phyloP scores from a whole-genome alignment of 306 rosid genomes.

The Citrullus mucosospermus region DNA sequence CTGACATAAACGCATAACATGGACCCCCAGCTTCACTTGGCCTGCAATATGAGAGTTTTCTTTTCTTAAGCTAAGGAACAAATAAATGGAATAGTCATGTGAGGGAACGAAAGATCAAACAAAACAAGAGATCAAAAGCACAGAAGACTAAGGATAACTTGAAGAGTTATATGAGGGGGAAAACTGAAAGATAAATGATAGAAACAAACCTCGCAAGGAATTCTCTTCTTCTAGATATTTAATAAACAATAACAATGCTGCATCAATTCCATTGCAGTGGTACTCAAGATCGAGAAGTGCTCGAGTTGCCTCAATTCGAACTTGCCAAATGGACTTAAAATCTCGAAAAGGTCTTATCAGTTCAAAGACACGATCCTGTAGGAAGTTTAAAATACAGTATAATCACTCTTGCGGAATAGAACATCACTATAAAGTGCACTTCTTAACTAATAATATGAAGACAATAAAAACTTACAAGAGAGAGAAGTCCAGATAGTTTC shows the following conservation, averaged over 20 bases:
- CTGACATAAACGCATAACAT: slow-evolving; percentile 77
- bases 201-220: slow-evolving; percentile 62
- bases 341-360: slow-evolving; percentile 68
- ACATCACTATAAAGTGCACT: slow-evolving; percentile 1
- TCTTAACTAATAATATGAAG: slow-evolving; percentile 9
- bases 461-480: slow-evolving; percentile 43
- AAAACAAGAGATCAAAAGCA: slow-evolving; percentile 5
- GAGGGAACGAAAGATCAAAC: neutral
- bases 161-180: neutral
- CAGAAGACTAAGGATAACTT: neutral
- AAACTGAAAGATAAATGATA: neutral
- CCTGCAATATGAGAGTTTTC: slow-evolving; percentile 35
- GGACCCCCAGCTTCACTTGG: slow-evolving; percentile 70
- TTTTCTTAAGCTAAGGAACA: neutral
- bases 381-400: slow-evolving; percentile 15
- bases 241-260: slow-evolving; percentile 53
- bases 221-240: slow-evolving; percentile 68
- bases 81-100: neutral
- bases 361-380: slow-evolving; percentile 72
- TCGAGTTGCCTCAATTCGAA: slow-evolving; percentile 79
- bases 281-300: slow-evolving; percentile 92
- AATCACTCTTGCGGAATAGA: neutral
- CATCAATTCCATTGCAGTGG: slow-evolving; percentile 68
- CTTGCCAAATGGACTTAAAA: slow-evolving; percentile 59
- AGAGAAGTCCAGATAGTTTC: slow-evolving; percentile 67